Percentiles rank a stretch among this genome's conserved stretches.
Conservation (phyloP, 1,284 basidiomycete species). For the Peniophora sp. region DNA sequence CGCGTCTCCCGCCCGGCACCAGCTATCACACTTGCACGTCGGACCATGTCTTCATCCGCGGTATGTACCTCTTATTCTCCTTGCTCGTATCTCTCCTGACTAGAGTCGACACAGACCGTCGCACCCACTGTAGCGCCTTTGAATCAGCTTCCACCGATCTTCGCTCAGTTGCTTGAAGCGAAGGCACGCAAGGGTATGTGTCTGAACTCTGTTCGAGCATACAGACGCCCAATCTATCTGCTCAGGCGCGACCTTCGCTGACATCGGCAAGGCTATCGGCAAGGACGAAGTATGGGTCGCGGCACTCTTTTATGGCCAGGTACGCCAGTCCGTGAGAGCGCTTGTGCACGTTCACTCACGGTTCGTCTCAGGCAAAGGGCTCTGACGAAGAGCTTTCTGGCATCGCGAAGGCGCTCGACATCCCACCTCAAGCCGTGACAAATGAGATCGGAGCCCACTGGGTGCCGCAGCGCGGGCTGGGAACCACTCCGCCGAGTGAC, state of each 20-base stretch:
- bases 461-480: conserved; percentile 67
- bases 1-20: too few relatives aligned
- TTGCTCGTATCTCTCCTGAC: too few relatives aligned
- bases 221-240: conserved; percentile 8
- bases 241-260: conserved; percentile 65
- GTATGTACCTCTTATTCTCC: too few relatives aligned
- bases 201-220: not conserved
- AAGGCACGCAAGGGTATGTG: conserved; percentile 58
- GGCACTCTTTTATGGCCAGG: conserved; percentile 81
- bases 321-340: conserved; percentile 20
- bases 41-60: not conserved
- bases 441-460: conserved; percentile 56
- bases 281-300: conserved; percentile 87
- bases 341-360: not conserved
- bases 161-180: conserved; percentile 49
- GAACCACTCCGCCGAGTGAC: conserved; percentile 64
- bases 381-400: conserved; percentile 48
- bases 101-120: too few relatives aligned
- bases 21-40: not conserved
- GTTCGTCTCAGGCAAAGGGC: conserved; percentile 53
- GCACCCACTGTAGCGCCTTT: conserved; percentile 38
- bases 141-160: conserved; percentile 45
- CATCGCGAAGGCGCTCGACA: conserved; percentile 44
- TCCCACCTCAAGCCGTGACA: conserved; percentile 32
- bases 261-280: conserved; percentile 62